Evolutionary conservation across 805 yeast genomes (phyloP).

Genomic region (Wickerhamiella brachini): DNA sequence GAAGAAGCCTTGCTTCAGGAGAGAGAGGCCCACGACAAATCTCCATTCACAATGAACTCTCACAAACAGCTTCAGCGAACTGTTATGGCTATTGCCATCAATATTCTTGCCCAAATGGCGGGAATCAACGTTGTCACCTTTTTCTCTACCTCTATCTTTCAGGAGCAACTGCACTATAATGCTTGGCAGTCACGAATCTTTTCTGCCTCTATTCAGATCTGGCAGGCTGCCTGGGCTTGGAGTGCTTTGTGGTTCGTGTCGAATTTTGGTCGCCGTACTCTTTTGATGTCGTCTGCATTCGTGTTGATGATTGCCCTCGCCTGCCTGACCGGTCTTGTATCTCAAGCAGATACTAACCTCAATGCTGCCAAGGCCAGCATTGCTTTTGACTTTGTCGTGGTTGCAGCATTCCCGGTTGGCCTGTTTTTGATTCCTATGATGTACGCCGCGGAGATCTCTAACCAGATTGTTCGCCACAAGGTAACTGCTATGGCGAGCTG

Average conservation of each 20-base stretch:
- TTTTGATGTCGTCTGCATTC: conserved; percentile 21
- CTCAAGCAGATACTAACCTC: conserved; percentile 22
- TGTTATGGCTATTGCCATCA: conserved; percentile 32
- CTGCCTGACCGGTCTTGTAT: conserved; percentile 23
- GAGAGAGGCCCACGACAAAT: conserved; percentile 4
- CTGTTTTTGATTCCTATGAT: conserved; percentile 27
- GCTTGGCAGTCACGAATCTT: conserved; percentile 30
- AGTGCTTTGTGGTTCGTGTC: conserved; percentile 43
- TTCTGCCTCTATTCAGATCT: conserved; percentile 33
- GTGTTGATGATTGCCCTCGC: conserved; percentile 33
- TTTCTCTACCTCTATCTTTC: conserved; percentile 44
- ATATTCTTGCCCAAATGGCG: conserved; percentile 22
- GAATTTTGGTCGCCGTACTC: conserved; percentile 35
- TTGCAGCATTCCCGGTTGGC: conserved; percentile 36
- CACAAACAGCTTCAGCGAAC: conserved; percentile 27
- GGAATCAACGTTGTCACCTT: conserved; percentile 47
- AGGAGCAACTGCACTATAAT: conserved; percentile 32
- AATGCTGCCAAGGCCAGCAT: conserved; percentile 28
- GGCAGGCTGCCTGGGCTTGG: conserved; percentile 27
- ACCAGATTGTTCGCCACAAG: conserved; percentile 35
- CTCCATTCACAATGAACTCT: conserved; percentile 16
- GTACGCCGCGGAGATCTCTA: conserved; percentile 43
- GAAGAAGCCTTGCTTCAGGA: conserved; percentile 10
- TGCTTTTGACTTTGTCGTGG: conserved; percentile 33
- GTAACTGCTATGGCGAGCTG: conserved; percentile 41